Evolutionary conservation across 2,329 filamentous ascomycete genomes (phyloP).

Genomic region (Allantophomopsis cytisporea): DNA sequence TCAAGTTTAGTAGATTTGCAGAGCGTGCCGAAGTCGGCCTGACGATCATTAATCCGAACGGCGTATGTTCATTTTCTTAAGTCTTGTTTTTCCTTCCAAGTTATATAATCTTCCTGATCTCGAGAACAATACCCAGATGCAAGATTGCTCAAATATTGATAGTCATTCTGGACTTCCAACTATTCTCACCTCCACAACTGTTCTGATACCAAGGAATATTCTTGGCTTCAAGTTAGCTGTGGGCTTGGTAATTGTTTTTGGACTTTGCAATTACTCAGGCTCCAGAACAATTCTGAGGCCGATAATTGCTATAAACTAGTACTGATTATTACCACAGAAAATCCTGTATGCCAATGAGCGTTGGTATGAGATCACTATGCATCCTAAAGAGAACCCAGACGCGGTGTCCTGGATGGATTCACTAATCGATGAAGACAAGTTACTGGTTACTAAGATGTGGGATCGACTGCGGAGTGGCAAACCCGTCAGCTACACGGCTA

Average conservation of each 20-base stretch:
- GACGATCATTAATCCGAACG: constrained; percentile 52
- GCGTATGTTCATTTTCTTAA: constrained; percentile 26
- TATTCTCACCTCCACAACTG: no score
- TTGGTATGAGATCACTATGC: background rate
- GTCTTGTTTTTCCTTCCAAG: background rate
- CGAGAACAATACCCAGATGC: no score
- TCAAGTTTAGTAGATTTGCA: constrained; percentile 55
- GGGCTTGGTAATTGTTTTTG: constrained; percentile 6
- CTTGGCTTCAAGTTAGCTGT: no score
- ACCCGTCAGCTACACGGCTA: constrained; percentile 5
- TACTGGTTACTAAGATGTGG: background rate
- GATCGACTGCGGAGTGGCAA: background rate
- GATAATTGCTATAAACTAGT: no score
- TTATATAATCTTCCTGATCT: constrained; percentile 7
- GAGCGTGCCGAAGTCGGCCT: constrained; percentile 63
- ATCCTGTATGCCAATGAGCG: constrained; percentile 50
- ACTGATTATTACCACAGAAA: background rate
- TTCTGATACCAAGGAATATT: no score
- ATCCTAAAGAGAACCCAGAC: background rate
- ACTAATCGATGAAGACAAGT: background rate
- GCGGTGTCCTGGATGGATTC: constrained; percentile 19
- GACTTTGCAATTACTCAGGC: background rate
- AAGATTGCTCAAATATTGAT: no score
- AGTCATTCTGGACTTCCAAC: no score
- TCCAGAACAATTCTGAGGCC: no score